These are phyloP conservation scores for Aechmea fasciata DNA, from an alignment of 176 grass and related monocot genomes.

Conservation along the genomic window DNA sequence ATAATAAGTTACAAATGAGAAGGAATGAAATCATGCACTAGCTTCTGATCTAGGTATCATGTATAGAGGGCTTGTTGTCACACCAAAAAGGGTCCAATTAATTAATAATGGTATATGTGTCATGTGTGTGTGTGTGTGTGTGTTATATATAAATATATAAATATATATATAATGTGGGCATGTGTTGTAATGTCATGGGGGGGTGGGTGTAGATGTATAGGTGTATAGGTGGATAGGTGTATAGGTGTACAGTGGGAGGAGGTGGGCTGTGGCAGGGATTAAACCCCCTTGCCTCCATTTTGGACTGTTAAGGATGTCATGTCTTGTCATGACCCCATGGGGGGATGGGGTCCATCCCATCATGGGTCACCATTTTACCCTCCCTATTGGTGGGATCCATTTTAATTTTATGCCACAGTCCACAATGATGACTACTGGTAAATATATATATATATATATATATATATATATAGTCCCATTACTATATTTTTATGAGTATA, in stretches of 20 bases:
- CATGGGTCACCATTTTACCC: neutral
- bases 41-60: no score
- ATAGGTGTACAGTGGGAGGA: neutral
- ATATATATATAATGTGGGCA: neutral
- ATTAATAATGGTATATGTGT: no score
- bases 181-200: slow-evolving; percentile 4
- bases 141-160: no score
- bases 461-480: no score
- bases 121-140: no score
- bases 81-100: no score
- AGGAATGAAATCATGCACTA: no score
- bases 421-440: no score
- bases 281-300: neutral
- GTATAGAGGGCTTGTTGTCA: no score
- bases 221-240: neutral
- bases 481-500: no score
- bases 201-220: neutral
- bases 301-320: slow-evolving; percentile 8
- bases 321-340: neutral
- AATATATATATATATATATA: no score
- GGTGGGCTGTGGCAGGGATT: neutral
- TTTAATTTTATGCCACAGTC: neutral
- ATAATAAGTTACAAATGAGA: no score
- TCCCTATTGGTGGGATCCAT: neutral
- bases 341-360: neutral